Evolutionary conservation across 208 protist genomes (phyloP), one percentile per base, ranked within the genome.

Genomic region (Angomonas deanei): DNA sequence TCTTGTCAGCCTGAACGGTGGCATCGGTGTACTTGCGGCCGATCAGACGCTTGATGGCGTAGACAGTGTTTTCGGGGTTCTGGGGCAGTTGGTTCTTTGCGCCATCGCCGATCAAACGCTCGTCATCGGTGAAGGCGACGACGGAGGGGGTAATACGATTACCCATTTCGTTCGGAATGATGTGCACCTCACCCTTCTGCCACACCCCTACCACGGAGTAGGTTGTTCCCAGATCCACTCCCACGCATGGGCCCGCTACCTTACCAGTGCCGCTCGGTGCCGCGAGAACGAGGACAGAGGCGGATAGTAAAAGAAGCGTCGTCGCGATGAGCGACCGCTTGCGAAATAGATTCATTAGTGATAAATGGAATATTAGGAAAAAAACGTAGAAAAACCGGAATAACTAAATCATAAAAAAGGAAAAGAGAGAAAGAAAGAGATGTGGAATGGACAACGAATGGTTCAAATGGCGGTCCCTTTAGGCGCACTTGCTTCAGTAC

Each of bases 91-190:
- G 91, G 59, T 92, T 88, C 74, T 96, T 96, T 26, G 93, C 93
- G 28, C 82, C 78, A 78, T 88, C 81, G 61, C 93, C 93, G 60
- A 97, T 70, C 0, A 97, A 80, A 34, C 86, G 80, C 74, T 95
- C 89, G 42, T 85, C 86, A 52, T 98, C 95, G 23, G 96, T 93
- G 88, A 98, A 99, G 65, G 94, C 93, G 50, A 99, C 97, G 61
- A 97, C 88, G n/a, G 97, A 98, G 47, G 97, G 97, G 26, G 96
- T 97, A 10, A 88, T 97, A 68, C 90, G 88, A 64, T 91, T 89
- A 54, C 93, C 93, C 80, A 98, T 78, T 50, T 96, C 88, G 65
- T 96, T 96, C 28, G 83, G 85, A 47, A 97, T 95, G 49, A 97
- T 93, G 39, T 93, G 81, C 6, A 95, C 89, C 42, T 80, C 85